Evolutionary conservation across 495 filamentous ascomycete species (phyloP).

Genomic region (Podospora comata): DNA sequence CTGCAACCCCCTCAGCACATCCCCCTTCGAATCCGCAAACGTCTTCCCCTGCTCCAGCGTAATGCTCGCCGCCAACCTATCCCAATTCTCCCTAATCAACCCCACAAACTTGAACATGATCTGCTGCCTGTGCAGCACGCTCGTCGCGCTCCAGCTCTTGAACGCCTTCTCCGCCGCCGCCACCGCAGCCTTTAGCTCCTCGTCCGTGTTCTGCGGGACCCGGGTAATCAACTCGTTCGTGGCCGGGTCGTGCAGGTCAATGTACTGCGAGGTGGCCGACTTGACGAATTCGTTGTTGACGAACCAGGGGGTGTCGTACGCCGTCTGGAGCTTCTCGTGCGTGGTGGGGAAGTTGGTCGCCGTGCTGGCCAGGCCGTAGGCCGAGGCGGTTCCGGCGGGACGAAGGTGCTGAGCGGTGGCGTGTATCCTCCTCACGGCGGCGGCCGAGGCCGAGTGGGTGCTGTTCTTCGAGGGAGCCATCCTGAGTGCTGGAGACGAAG

Average conservation of each 20-base stretch:
- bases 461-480: constrained; percentile 35
- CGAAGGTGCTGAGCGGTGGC: constrained; percentile 59
- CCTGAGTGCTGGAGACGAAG: constrained; percentile 26
- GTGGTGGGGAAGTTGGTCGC: constrained; percentile 72
- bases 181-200: constrained; percentile 83
- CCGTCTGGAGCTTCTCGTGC: constrained; percentile 72
- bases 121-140: constrained; percentile 81
- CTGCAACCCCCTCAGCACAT: constrained; percentile 92
- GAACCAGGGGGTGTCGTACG: constrained; percentile 84
- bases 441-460: constrained; percentile 21
- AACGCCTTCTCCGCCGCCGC: constrained; percentile 87
- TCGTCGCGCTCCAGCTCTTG: constrained; percentile 78
- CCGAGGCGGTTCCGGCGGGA: constrained; percentile 29
- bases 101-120: constrained; percentile 96
- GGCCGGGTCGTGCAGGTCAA: constrained; percentile 91
- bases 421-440: constrained; percentile 49
- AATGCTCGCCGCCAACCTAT: constrained; percentile 90
- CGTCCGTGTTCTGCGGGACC: constrained; percentile 93
- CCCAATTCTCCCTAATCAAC: constrained; percentile 92
- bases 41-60: constrained; percentile 99
- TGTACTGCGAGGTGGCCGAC: constrained; percentile 75
- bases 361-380: constrained; percentile 53
- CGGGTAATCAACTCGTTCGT: constrained; percentile 97
- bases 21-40: constrained; percentile 89
- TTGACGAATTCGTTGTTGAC: constrained; percentile 83